Base-by-base conservation (phyloP, 352 stramenopile genomes). In the Plasmopara viticola region DNA sequence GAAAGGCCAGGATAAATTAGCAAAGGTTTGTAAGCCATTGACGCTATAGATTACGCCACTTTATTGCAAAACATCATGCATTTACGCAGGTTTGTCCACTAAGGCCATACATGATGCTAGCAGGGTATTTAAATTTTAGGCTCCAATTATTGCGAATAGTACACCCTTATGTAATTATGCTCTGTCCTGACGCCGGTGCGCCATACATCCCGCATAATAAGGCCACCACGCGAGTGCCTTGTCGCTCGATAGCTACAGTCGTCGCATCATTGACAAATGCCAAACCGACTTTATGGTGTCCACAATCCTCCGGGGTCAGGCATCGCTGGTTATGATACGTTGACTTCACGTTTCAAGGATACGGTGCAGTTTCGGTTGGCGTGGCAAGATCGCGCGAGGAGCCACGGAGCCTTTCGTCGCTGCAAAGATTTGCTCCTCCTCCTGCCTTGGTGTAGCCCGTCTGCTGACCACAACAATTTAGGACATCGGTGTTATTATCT, bases 271-370 rank as follows among this genome's bases (percentile, higher is more conserved):
- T 30, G 38, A 49, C 17, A 44, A 31, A 42, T 38, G 41, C 35
- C 35, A 64, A 63, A 66, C 62, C 58, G 62, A 64, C 62, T 70
- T 55, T 60, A 60, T 70, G 48, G 56, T 58, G 56, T 62, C 57
- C 51, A 56, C 51, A 65, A 62, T 58, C 25, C 41, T 55, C 50
- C 30, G 33, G 28, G 41, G 53, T 60, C 53, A 64, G 44, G 53
- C 49, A 54, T 60, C 52, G 30, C 30, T 35, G 14, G 18, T 46
- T 37, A 56, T 56, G 44, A 62, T 65, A 62, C 35, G 42, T 44
- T 53, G 51, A 60, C 29, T 31, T 28, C 29, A 28, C 31, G 55
- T 42, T 38, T 41, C 33, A 17, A 25, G 45, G 44, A 59, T 66
- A 62, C 59, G 48, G 53, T 59, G 51, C 47, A 50, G 42, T 44